Evolutionary conservation across 139 green algal genomes (phyloP), one percentile per base, ranked within the genome.

Genomic region (Dunaliella sp.): DNA sequence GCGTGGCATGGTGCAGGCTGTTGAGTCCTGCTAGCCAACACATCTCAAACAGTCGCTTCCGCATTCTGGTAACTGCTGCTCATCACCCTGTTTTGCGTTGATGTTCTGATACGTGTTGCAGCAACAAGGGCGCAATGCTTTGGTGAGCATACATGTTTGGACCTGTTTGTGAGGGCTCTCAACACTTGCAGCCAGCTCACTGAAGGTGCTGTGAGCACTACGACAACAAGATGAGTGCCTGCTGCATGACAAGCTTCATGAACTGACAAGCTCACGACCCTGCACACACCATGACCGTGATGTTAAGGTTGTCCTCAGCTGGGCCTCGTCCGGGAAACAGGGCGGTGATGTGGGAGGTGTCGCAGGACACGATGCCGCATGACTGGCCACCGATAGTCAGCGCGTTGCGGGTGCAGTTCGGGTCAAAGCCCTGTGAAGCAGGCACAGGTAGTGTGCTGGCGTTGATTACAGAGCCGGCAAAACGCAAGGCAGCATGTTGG

Each of bases 381-480:
- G 48, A 26, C 16, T 65, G 48, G 48, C 48, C 48, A 26, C 48
- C 48, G 16, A 65, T 65, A 16, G 48, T 26, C 48, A 65, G 48
- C 48, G 16, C 48, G 16, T 65, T 65, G 48, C 28, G 30, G 7
- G 28, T 78, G 73, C 73, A 78, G 73, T 78, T 78, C 2, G 73
- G 30, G 73, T 32, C 73, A 78, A 78, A 78, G 73, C 73, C 73
- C 73, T 78, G 73, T 65, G 16, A 65, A 78, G 73, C 73, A 33
- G 73, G 22, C 73, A 78, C 73, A 65, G 7, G 48, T 16, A 16
- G 7, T 26, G 7, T 65, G 7, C 48, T 26, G 16, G 7, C 16
- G 48, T 65, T 65, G 48, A 65, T 7, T 26, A 65, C n/a, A n/a
- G n/a, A n/a, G n/a, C n/a, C n/a, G n/a, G n/a, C 48, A 26, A 65